Percentiles rank a stretch among this genome's conserved stretches.
Conservation (phyloP, 495 filamentous ascomycete species). For the Hyaloscypha bicolor region DNA sequence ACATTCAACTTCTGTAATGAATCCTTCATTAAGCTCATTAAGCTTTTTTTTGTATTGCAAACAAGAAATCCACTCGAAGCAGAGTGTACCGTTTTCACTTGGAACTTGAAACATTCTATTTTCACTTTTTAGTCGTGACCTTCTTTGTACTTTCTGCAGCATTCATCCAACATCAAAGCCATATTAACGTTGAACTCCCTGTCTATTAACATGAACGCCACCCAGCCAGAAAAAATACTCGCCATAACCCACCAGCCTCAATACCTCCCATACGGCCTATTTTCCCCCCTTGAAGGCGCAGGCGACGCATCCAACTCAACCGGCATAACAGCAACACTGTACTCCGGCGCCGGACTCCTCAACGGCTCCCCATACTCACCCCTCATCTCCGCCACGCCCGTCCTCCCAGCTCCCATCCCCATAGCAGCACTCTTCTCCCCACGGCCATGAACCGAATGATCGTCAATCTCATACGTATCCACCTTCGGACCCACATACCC, state of each 20-base stretch:
- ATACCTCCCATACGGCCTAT: background rate
- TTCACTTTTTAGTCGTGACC: no score
- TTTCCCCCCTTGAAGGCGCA: background rate
- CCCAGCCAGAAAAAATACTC: background rate
- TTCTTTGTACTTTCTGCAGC: no score
- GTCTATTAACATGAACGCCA: background rate
- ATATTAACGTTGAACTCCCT: background rate
- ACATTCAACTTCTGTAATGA: no score
- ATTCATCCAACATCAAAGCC: background rate
- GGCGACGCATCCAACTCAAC: constrained; percentile 10
- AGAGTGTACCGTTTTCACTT: no score
- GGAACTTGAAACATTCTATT: no score
- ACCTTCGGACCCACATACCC: constrained; percentile 17
- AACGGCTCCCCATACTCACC: background rate
- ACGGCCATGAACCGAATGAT: constrained; percentile 4
- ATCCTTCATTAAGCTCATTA: no score
- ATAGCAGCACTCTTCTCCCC: background rate
- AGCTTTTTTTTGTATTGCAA: no score
- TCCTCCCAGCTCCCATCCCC: background rate
- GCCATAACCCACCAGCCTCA: background rate
- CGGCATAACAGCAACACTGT: constrained; percentile 4
- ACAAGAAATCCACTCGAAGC: no score
- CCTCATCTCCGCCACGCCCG: constrained; percentile 3
- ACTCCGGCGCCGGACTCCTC: constrained; percentile 2
- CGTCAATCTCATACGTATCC: constrained; percentile 26